A percentile compares a stretch with the other conserved stretches of the same genome.
Evolutionary conservation across 306 rosid genomes (phyloP).

Genomic region (Cucumis melo): DNA sequence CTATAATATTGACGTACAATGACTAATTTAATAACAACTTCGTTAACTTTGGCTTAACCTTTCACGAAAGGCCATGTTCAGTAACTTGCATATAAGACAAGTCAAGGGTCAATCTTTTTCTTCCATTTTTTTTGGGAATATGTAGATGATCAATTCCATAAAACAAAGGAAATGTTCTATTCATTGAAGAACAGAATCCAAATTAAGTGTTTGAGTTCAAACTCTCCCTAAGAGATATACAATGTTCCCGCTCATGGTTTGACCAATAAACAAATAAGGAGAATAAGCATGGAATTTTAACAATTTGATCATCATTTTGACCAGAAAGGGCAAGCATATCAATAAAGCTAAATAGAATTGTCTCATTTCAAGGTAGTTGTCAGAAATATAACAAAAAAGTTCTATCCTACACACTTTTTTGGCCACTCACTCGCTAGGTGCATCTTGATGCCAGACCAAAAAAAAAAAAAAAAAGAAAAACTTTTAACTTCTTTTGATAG

Average conservation of each 20-base stretch:
- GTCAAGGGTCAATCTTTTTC: neutral
- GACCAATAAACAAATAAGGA: neutral
- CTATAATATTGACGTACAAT: neutral
- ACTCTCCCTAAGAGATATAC: neutral
- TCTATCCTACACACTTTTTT: too few species aligned
- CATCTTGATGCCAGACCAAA: too few species aligned
- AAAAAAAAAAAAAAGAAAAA: too few species aligned
- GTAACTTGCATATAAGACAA: neutral
- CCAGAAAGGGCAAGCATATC: neutral
- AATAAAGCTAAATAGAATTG: too few species aligned
- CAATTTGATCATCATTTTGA: neutral
- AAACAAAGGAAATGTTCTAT: neutral
- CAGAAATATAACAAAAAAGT: too few species aligned
- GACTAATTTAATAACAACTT: neutral
- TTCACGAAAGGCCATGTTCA: neutral
- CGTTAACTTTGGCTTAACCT: neutral
- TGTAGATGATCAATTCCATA: neutral
- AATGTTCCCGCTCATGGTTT: neutral
- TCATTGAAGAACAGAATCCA: neutral
- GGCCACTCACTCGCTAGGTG: too few species aligned
- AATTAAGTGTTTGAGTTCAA: neutral
- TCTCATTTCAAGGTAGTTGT: too few species aligned
- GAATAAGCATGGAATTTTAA: neutral
- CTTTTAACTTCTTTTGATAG: too few species aligned
- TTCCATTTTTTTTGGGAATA: neutral